Conservation (phyloP, 495 filamentous ascomycete genomes). For the Neurospora sp. region DNA sequence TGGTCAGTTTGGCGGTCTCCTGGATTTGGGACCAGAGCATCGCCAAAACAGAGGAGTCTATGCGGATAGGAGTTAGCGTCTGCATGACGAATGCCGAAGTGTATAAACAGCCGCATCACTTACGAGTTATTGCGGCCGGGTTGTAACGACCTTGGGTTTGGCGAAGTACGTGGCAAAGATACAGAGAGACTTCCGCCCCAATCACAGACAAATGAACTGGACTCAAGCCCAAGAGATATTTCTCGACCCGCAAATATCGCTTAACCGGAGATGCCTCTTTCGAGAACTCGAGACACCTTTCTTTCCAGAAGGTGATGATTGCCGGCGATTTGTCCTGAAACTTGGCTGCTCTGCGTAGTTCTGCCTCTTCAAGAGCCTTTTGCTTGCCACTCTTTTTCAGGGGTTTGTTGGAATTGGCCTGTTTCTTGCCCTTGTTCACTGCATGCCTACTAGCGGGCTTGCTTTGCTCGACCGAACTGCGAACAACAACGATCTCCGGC, state of each 20-base stretch:
- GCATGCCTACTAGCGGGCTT: conserved; percentile 11
- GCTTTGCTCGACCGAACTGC: conserved; percentile 12
- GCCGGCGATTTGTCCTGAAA: conserved; percentile 2
- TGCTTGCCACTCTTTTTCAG: conserved; percentile 18
- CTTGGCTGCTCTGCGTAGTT: conserved; percentile 20
- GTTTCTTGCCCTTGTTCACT: conserved; percentile 17
- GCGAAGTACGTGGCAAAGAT: conserved; percentile 34
- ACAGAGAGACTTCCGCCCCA: conserved; percentile 37
- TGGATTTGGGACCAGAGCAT: conserved; percentile 8
- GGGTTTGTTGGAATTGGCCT: conserved; percentile 11
- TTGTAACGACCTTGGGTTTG: conserved; percentile 6
- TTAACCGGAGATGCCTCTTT: conserved; percentile 20
- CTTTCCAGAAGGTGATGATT: conserved; percentile 14
- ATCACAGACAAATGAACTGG: conserved; percentile 19
- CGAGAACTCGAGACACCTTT: conserved; percentile 15
- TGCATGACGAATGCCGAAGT: not conserved
- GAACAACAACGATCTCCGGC: conserved; percentile 47
- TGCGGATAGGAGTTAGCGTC: not conserved
- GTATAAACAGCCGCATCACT: not conserved
- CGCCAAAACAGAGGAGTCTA: conserved; percentile 2
- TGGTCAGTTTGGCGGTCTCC: not conserved
- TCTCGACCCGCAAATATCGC: conserved; percentile 36
- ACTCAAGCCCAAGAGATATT: conserved; percentile 27
- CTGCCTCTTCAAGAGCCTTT: conserved; percentile 13
- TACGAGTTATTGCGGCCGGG: not conserved